Conservation (phyloP, 371 early-diverging fungal genomes). For the Parasitella parasitica region DNA sequence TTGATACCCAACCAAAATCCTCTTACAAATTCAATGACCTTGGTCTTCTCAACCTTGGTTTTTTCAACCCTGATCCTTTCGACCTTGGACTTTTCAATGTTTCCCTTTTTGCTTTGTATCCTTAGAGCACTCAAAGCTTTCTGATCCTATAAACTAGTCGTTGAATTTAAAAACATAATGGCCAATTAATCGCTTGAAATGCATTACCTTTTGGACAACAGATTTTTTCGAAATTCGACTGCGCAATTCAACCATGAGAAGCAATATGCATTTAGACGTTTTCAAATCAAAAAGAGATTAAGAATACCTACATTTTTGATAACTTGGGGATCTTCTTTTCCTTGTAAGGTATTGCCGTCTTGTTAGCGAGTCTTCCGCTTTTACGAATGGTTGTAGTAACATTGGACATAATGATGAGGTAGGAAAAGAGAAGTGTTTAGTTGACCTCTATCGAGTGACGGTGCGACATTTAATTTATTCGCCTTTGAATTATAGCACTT, state of each 20-base stretch:
- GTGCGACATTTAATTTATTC: not conserved
- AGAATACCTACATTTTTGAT: not conserved
- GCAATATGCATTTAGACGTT: not conserved
- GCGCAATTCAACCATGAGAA: not conserved
- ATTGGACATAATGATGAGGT: not conserved
- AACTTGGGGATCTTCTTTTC: constrained; percentile 1
- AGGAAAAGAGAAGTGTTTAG: not conserved
- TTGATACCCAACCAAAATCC: not conserved
- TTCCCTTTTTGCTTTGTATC: not conserved
- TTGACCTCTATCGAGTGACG: not conserved
- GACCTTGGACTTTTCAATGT: not conserved
- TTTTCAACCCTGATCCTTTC: not conserved
- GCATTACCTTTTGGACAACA: not conserved
- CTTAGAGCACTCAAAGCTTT: not conserved
- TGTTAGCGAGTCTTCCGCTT: not conserved
- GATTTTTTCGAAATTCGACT: not conserved
- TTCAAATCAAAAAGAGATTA: too few relatives aligned
- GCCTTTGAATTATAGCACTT: not conserved
- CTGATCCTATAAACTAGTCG: not conserved
- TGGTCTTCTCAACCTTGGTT: not conserved
- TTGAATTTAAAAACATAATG: too few relatives aligned
- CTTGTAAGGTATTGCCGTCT: not conserved
- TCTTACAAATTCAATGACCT: not conserved
- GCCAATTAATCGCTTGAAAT: too few relatives aligned
- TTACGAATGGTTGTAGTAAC: not conserved